A percentile compares a stretch with the other conserved stretches of the same genome.
Conservation (phyloP, 2,329 filamentous ascomycete genomes). For the Ilyonectria sp. region DNA sequence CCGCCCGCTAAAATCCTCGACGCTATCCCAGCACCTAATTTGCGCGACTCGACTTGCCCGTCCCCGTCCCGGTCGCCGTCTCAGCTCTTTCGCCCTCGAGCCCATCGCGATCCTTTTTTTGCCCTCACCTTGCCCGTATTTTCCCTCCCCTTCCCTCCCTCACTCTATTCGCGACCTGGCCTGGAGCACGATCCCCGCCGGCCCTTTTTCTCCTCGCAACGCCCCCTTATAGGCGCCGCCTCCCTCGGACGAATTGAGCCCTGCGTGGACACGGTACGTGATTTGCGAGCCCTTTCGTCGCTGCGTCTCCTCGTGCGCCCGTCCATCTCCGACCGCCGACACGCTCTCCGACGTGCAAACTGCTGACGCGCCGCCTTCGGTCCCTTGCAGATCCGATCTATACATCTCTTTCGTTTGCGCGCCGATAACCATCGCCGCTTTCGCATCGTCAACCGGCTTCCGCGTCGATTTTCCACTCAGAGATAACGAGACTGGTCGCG, state of each 20-base stretch:
- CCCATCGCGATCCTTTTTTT: constrained; percentile 47
- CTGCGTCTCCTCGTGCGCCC: constrained; percentile 13
- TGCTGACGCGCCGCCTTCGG: constrained; percentile 38
- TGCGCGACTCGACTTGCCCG: constrained; percentile 45
- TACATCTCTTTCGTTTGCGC: constrained; percentile 34
- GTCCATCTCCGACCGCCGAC: constrained; percentile 18
- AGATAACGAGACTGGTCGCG: constrained; percentile 38
- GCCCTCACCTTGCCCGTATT: constrained; percentile 35
- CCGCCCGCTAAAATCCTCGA: constrained; percentile 46
- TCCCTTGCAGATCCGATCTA: constrained; percentile 24
- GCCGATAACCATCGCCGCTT: constrained; percentile 19
- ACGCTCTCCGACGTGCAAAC: constrained; percentile 29
- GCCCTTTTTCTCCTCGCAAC: constrained; percentile 18
- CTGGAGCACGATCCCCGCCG: constrained; percentile 33
- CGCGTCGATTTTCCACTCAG: constrained; percentile 35
- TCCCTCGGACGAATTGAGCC: constrained; percentile 42
- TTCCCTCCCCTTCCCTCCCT: constrained; percentile 36
- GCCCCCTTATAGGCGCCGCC: constrained; percentile 30
- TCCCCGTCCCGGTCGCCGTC: constrained; percentile 24
- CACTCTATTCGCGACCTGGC: constrained; percentile 27
- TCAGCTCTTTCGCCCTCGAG: constrained; percentile 44
- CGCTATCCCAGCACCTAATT: constrained; percentile 51
- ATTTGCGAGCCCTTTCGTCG: constrained; percentile 30
- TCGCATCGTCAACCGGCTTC: constrained; percentile 32
- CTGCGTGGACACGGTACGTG: constrained; percentile 48